A percentile compares a stretch with the other conserved stretches of the same genome.
These are phyloP conservation scores for Backusella mclennaniae DNA, from an alignment of 192 early-diverging fungal species.

Conservation along the genomic window DNA sequence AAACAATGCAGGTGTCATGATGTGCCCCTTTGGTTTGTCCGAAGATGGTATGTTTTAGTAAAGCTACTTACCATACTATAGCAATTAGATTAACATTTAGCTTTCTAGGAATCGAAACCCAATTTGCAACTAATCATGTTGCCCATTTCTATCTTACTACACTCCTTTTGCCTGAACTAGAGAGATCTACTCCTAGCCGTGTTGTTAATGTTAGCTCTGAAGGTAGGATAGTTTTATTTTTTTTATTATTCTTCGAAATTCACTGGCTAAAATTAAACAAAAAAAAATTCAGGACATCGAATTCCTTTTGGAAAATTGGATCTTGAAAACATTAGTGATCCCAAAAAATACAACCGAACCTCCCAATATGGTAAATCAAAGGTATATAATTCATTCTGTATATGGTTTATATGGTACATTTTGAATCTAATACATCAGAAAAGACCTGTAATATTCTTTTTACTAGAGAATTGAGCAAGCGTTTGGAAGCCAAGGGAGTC, in stretches of 20 bases:
- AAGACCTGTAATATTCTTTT: conserved; percentile 23
- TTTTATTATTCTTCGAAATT: too few species aligned
- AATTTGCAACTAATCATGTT: conserved; percentile 56
- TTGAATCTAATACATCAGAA: background rate
- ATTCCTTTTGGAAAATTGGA: conserved; percentile 8
- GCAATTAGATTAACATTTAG: background rate
- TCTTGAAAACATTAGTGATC: conserved; percentile 19
- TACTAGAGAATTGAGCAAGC: conserved; percentile 22
- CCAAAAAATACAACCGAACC: conserved; percentile 10
- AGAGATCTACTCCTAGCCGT: conserved; percentile 23
- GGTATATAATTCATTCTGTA: background rate
- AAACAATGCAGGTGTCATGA: conserved; percentile 64
- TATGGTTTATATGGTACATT: background rate
- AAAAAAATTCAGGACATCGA: background rate
- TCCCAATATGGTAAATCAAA: conserved; percentile 17
- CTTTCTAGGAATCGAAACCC: conserved; percentile 47
- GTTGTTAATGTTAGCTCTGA: conserved; percentile 33
- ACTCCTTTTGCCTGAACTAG: conserved; percentile 20
- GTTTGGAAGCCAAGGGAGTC: conserved; percentile 26
- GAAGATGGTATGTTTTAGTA: conserved; percentile 31
- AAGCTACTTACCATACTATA: background rate
- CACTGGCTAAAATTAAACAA: too few species aligned
- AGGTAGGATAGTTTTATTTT: background rate
- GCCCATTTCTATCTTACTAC: conserved; percentile 40
- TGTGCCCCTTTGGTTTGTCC: conserved; percentile 36